Evolutionary conservation across 2,329 filamentous ascomycete species (phyloP), one percentile per base, ranked within the genome.

Genomic region (Zelopaecilomyces penicillatus): DNA sequence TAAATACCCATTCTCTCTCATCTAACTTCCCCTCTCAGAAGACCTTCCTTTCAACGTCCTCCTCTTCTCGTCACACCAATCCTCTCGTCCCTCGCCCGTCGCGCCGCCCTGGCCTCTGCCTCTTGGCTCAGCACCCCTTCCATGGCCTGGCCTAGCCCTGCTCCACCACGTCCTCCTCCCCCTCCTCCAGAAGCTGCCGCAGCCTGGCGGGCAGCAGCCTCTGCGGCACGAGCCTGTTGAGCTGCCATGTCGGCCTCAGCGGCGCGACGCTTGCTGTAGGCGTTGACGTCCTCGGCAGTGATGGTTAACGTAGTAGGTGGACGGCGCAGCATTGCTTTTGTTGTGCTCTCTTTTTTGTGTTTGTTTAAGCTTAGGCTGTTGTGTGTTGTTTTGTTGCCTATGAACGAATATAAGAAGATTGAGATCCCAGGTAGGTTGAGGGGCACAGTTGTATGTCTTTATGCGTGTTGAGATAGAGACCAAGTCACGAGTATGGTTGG

Each of bases 271-370:
- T 83, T 80, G 57, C 87, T 83, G 65, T 85, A 87, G 43, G 75
- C 70, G 34, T 82, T 80, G 34, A 87, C 72, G 61, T 88, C 84
- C 57, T 85, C 80, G 39, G 78, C 70, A 3, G 83, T 87, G 51
- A 87, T 75, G 44, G 74, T 70, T 50, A 88, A 77, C 10, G 76
- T 76, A 39, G 84, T 88, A 8, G 83, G 75, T 11, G 78, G 75
- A 38, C 83, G 78, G 54, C 81, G 79, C 53, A 85, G 78, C 80
- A 85, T 82, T 6, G 32, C 64, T 47, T 32, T 12, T 8, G 43
- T 29, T 39, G 19, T 41, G n/a, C 44, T 29, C 41, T 36, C 2
- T 9, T 44, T 30, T 40, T 45, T 8, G 3, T 19, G 19, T 19
- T 19, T 19, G 3, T 19, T 19, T 19, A 3, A 19, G 19, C 19